Base-by-base conservation (phyloP, 2,329 filamentous ascomycete species). In the Beauveria caledonica region DNA sequence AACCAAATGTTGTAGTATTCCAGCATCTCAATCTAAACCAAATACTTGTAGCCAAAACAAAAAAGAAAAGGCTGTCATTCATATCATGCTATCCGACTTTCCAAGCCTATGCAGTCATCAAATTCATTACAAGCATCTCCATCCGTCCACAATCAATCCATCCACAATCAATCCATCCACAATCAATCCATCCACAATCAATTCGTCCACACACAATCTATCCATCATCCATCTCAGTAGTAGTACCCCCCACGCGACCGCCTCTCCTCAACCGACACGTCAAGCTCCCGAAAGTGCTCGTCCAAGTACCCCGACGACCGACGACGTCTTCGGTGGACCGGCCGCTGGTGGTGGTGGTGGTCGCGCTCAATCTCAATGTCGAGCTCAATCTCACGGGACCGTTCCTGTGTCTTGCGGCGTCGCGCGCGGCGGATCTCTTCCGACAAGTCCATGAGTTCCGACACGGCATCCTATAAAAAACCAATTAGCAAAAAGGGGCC, bases 321-420 rank as follows among this genome's bases (percentile, higher is more conserved):
- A 6, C 56, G 46, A 10, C 56, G 36, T 15, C 56, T 51, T 17
- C 46, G 46, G 17, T 45, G 56, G 9, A 51, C 13, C 9, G 56
- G 56, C 33, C 46, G 17, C 15, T 45, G 53, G 4, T 51, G 27
- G 19, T 55, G 27, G 27, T 48, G 46, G 17, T 33, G 10, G 17
- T 39, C 39, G 23, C 52, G 51, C 7, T 60, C 59, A 60, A 60
- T 60, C 45, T 61, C 59, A 46, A 61, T 61, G 39, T 61, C 59
- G 8, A 61, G 23, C 36, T 61, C 59, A 39, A 61, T 7, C 19
- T 56, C 59, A 39, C 23, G 56, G 46, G 45, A 21, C 36, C 46
- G 46, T 8, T 49, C 44, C 17, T 50, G 45, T 0, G 33, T n/a
- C 19, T 19, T 49, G 29, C 58, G 50, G 5, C 39, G 45, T 15